These are phyloP conservation scores for Phytophthora syringae DNA, from an alignment of 352 stramenopile genomes.

Conservation along the genomic window DNA sequence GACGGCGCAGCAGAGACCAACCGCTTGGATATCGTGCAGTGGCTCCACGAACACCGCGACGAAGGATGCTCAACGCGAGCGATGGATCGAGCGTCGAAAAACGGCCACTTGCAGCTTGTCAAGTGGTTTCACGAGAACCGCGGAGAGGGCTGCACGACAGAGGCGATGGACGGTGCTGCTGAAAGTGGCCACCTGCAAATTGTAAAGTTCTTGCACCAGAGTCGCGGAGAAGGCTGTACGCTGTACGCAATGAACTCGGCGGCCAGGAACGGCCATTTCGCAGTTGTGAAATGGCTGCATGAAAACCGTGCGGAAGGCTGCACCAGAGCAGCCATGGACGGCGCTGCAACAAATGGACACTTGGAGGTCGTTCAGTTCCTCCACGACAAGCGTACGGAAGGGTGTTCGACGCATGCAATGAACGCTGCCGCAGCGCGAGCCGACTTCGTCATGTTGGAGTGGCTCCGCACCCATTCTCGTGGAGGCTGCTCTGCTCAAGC, in stretches of 20 bases:
- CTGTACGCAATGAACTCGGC: slow-evolving; percentile 53
- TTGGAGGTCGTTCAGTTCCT: slow-evolving; percentile 35
- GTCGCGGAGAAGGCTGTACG: slow-evolving; percentile 31
- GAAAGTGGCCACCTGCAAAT: slow-evolving; percentile 28
- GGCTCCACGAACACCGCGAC: slow-evolving; percentile 30
- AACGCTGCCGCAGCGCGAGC: slow-evolving; percentile 15
- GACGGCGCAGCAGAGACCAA: slow-evolving; percentile 29
- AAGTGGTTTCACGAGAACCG: slow-evolving; percentile 34
- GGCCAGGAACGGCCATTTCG: slow-evolving; percentile 59
- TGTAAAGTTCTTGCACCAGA: slow-evolving; percentile 31
- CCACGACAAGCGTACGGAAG: slow-evolving; percentile 23
- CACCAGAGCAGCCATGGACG: slow-evolving; percentile 23
- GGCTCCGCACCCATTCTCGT: slow-evolving; percentile 15
- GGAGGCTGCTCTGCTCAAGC: slow-evolving; percentile 18
- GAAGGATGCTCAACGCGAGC: slow-evolving; percentile 40
- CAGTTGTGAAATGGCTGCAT: slow-evolving; percentile 60
- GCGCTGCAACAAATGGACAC: slow-evolving; percentile 27
- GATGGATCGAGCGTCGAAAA: slow-evolving; percentile 34
- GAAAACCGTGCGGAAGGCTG: slow-evolving; percentile 31
- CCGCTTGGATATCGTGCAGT: slow-evolving; percentile 26
- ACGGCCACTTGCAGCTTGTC: slow-evolving; percentile 33
- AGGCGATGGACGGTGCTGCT: slow-evolving; percentile 32
- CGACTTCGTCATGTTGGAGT: slow-evolving; percentile 31
- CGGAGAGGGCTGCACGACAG: slow-evolving; percentile 26
- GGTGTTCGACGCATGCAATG: slow-evolving; percentile 22